Evolutionary conservation across 2,329 filamentous ascomycete species (phyloP), one percentile per base, ranked within the genome.

Genomic region (Hypocrella siamensis): DNA sequence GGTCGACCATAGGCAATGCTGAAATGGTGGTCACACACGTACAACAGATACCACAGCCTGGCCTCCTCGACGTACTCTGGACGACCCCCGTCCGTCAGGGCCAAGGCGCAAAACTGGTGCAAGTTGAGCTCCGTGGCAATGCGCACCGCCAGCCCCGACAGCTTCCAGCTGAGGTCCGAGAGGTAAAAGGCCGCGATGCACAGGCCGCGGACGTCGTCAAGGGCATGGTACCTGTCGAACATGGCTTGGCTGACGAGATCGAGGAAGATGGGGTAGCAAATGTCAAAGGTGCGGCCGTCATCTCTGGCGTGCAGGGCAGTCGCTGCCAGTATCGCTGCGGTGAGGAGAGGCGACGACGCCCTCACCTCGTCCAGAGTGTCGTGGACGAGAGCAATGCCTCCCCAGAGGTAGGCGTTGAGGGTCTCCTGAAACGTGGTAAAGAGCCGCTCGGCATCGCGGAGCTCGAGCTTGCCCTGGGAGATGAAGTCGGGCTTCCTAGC

Each of bases 131-230:
- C 67, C 0, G 67, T 71, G 4, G 67, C 67, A 32, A 71, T 69
- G 17, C 67, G 60, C 1, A 72, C 65, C 1, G 67, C 67, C 40
- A 68, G 60, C 0, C 70, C 70, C 3, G 66, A 71, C 2, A 78
- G 53, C 39, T 72, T 75, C 67, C 52, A 59, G 33, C 53, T 56
- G 14, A 59, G 40, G 33, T 77, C 71, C 0, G 67, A 67, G 1
- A 77, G 55, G 70, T 71, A 78, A 40, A 77, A 77, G 2, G 72
- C 69, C 4, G 67, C 73, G 17, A 77, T 67, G 38, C 68, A 74
- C 4, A 77, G 58, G 1, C 64, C 73, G 6, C 70, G 63, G 24
- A 77, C 60, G 35, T 69, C 66, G 38, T 76, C 71, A 12, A 70
- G 46, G 10, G 63, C 67, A 29, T 74, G 48, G 28, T 51, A 48